These are phyloP conservation scores for Cladophialophora exuberans DNA, from an alignment of 2,329 filamentous ascomycete genomes.

Conservation along the genomic window DNA sequence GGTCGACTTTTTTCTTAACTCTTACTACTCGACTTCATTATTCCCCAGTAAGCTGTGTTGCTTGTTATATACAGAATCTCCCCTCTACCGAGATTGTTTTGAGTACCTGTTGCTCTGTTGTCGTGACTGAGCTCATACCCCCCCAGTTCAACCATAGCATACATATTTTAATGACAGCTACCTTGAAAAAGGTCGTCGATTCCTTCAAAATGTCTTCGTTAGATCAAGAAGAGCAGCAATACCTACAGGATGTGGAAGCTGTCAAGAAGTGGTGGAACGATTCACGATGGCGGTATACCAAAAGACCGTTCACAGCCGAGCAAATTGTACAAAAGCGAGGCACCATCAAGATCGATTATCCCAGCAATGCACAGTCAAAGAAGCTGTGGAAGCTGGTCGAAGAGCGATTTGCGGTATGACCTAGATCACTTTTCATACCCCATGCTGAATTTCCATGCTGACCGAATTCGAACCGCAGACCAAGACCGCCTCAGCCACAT, in stretches of 20 bases:
- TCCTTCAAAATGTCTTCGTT: slow-evolving; percentile 44
- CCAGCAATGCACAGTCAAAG: slow-evolving; percentile 85
- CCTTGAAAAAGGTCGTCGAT: slow-evolving; percentile 22
- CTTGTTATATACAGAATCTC: neutral
- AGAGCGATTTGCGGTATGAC: slow-evolving; percentile 74
- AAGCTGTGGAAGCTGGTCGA: slow-evolving; percentile 95
- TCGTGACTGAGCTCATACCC: neutral
- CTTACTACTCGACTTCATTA: neutral
- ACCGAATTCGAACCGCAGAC: slow-evolving; percentile 60
- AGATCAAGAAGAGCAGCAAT: slow-evolving; percentile 73
- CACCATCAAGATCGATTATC: slow-evolving; percentile 86
- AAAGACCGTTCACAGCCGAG: slow-evolving; percentile 90
- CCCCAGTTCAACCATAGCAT: neutral
- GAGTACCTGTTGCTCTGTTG: neutral
- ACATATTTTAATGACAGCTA: slow-evolving; percentile 14
- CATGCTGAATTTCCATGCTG: neutral
- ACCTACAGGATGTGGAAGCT: slow-evolving; percentile 78
- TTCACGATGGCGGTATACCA: slow-evolving; percentile 89
- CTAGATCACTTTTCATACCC: neutral
- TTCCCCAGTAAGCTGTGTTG: too few species aligned
- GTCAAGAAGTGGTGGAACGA: slow-evolving; percentile 95
- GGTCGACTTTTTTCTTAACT: neutral
- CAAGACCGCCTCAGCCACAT: slow-evolving; percentile 87
- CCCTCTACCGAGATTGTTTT: neutral
- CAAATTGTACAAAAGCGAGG: slow-evolving; percentile 96